Conservation (phyloP, 495 filamentous ascomycete species). For the Trichodelitschia bisporula region DNA sequence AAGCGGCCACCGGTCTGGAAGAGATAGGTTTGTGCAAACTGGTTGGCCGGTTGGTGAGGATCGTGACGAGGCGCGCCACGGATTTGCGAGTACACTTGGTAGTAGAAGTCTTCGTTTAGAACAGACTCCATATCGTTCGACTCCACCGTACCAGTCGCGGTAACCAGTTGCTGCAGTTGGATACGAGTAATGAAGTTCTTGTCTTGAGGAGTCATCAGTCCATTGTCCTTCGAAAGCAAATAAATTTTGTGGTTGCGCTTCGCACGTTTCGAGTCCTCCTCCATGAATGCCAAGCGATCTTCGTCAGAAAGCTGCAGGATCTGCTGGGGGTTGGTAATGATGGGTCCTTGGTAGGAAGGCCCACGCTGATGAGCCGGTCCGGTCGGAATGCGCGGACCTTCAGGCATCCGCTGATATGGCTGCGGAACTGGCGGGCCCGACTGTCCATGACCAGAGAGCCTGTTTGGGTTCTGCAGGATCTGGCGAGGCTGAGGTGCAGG, state of each 20-base stretch:
- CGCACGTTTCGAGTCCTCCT: slow-evolving; percentile 80
- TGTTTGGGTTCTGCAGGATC: slow-evolving; percentile 23
- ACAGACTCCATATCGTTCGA: slow-evolving; percentile 46
- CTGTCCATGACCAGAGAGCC: slow-evolving; percentile 16
- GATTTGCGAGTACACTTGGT: slow-evolving; percentile 87
- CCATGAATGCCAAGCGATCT: slow-evolving; percentile 48
- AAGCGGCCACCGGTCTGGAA: slow-evolving; percentile 71
- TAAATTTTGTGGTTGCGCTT: slow-evolving; percentile 98
- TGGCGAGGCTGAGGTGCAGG: slow-evolving; percentile 18
- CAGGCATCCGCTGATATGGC: slow-evolving; percentile 8
- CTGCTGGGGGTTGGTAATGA: slow-evolving; percentile 47
- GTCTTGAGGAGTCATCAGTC: slow-evolving; percentile 94
- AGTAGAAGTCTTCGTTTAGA: slow-evolving; percentile 87
- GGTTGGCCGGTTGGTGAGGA: slow-evolving; percentile 72
- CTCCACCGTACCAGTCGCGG: slow-evolving; percentile 65
- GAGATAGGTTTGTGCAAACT: slow-evolving; percentile 94
- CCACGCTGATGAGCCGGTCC: slow-evolving; percentile 13
- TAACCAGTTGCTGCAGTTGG: slow-evolving; percentile 84
- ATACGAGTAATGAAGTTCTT: slow-evolving; percentile 99
- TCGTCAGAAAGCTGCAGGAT: slow-evolving; percentile 55
- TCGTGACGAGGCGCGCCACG: slow-evolving; percentile 66
- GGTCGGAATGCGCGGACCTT: slow-evolving; percentile 5
- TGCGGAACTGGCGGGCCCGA: slow-evolving; percentile 12
- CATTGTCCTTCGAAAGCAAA: slow-evolving; percentile 78
- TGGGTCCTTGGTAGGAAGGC: slow-evolving; percentile 18